phyloP scores from a whole-genome alignment of 371 early-diverging fungal genomes.

The Actinomortierella wolfii region DNA sequence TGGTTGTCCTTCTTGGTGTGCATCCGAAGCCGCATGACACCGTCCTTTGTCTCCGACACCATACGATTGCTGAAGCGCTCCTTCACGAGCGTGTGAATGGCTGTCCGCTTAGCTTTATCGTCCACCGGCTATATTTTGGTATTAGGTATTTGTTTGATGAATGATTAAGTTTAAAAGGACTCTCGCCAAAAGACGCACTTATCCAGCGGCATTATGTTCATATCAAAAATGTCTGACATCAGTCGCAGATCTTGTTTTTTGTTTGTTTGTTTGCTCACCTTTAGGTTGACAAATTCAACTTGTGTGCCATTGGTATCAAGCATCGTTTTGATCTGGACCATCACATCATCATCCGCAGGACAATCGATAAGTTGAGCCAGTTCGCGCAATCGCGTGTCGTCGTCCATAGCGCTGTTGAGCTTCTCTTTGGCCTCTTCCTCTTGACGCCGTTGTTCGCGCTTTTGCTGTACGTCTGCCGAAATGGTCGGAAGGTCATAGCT shows the following conservation, averaged over 20 bases:
- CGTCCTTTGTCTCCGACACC: conserved; percentile 55
- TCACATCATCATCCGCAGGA: conserved; percentile 33
- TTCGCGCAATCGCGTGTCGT: conserved; percentile 27
- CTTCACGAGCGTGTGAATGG: conserved; percentile 59
- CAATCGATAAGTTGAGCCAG: conserved; percentile 15
- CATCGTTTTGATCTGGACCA: conserved; percentile 47
- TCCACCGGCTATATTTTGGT: conserved; percentile 25
- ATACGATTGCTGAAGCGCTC: conserved; percentile 51
- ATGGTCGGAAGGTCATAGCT: conserved; percentile 47
- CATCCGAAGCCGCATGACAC: conserved; percentile 47
- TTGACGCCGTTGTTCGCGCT: conserved; percentile 16
- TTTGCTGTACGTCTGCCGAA: conserved; percentile 11
- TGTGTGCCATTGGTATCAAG: conserved; percentile 47
- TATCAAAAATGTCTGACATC: too few species aligned
- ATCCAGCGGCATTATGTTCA: too few species aligned
- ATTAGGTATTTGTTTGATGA: not conserved
- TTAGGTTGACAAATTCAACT: conserved; percentile 34
- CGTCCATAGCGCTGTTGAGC: conserved; percentile 21
- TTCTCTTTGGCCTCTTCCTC: conserved; percentile 33
- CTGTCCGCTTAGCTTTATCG: conserved; percentile 58
- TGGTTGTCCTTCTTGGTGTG: conserved; percentile 30
- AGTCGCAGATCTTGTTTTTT: too few species aligned
- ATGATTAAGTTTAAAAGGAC: too few species aligned
- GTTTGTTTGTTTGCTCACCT: too few species aligned
- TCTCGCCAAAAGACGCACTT: too few species aligned